Percentiles rank a stretch among this genome's conserved stretches.
These are phyloP conservation scores for Heterobasidion annosum DNA, from an alignment of 1,284 basidiomycete genomes.

Conservation along the genomic window DNA sequence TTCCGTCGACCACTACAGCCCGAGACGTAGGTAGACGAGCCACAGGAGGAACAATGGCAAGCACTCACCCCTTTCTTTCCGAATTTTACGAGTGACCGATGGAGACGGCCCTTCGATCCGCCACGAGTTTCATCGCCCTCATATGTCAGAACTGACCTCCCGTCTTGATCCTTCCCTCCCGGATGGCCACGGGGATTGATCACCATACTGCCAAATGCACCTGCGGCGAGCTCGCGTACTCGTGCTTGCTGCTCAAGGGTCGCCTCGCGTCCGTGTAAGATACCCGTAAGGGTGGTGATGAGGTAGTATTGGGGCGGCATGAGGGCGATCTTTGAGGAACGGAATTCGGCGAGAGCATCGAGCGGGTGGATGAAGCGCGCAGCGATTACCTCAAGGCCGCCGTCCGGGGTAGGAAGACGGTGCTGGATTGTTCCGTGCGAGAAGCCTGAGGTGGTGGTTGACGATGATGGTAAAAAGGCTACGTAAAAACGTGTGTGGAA, in stretches of 20 bases:
- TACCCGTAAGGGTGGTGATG: constrained; percentile 42
- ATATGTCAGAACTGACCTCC: constrained; percentile 42
- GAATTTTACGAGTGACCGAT: constrained; percentile 40
- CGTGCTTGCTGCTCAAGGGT: constrained; percentile 34
- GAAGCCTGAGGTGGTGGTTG: constrained; percentile 33
- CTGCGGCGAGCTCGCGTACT: constrained; percentile 37
- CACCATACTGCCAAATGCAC: constrained; percentile 50
- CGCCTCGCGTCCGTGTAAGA: constrained; percentile 26
- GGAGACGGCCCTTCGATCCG: constrained; percentile 45
- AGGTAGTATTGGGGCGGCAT: constrained; percentile 72
- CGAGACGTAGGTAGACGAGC: background rate
- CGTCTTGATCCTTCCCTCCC: constrained; percentile 28
- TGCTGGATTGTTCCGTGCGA: constrained; percentile 44
- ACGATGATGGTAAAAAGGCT: constrained; percentile 39
- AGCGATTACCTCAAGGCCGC: constrained; percentile 57
- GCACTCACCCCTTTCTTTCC: constrained; percentile 9
- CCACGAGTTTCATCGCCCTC: constrained; percentile 63
- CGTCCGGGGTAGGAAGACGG: constrained; percentile 56
- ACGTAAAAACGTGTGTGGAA: constrained; percentile 64
- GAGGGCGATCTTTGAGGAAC: constrained; percentile 38
- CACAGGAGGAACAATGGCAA: background rate
- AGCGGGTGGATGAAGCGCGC: constrained; percentile 52
- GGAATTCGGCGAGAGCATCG: constrained; percentile 41
- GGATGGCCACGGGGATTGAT: constrained; percentile 38
- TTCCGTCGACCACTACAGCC: background rate